Evolutionary conservation across 176 grass and related monocot genomes (phyloP).

Genomic region (Cymbopogon citratus): DNA sequence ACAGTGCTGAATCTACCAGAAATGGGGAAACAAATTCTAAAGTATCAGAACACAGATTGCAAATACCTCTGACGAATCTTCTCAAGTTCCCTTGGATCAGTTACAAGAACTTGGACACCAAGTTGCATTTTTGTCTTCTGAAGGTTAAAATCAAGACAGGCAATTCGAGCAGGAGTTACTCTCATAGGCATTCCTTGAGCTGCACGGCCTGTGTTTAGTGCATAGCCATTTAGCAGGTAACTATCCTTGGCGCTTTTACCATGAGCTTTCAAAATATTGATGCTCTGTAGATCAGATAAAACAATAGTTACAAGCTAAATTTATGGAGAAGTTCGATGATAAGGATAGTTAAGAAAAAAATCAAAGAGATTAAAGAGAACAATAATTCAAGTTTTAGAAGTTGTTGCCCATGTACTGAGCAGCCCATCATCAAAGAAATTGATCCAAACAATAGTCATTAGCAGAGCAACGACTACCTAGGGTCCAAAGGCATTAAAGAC

Average conservation of each 20-base stretch:
- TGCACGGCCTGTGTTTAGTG: conserved; percentile 76
- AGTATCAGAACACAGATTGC: background rate
- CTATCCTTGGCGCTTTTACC: conserved; percentile 75
- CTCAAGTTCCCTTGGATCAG: conserved; percentile 86
- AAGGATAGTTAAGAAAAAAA: background rate
- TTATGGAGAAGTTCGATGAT: background rate
- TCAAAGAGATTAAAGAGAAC: background rate
- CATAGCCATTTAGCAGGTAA: conserved; percentile 84
- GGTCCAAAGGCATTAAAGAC: background rate
- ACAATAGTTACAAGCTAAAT: background rate
- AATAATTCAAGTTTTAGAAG: background rate
- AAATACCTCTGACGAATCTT: conserved; percentile 77
- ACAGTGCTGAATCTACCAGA: background rate
- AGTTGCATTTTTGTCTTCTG: conserved; percentile 97
- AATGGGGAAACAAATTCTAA: background rate
- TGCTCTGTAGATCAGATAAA: conserved; percentile 46
- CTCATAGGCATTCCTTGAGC: conserved; percentile 91
- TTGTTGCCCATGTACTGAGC: background rate
- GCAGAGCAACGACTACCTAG: background rate
- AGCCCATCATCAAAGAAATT: background rate
- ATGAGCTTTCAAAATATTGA: conserved; percentile 93
- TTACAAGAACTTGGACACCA: conserved; percentile 87
- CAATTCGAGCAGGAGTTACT: conserved; percentile 77
- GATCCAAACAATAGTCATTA: background rate
- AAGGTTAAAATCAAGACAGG: conserved; percentile 91